These are phyloP conservation scores for Acer negundo DNA, from an alignment of 345 rosid genomes.

Conservation along the genomic window DNA sequence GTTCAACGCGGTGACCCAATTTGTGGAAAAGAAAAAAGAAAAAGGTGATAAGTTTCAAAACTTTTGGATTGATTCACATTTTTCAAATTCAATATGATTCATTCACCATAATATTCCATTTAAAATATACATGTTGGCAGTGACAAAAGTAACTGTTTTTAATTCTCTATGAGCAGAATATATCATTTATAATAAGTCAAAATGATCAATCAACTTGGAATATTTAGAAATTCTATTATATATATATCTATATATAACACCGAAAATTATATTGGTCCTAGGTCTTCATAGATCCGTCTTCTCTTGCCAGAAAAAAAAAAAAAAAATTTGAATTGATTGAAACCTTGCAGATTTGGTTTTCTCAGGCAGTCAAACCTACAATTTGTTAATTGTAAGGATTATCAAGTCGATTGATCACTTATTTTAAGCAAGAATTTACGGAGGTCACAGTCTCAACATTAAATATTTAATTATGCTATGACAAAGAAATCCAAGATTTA, in stretches of 20 bases:
- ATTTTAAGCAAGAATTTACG: not conserved
- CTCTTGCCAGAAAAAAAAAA: not conserved
- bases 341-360: conserved; percentile 2
- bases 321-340: not conserved
- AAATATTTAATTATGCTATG: not conserved
- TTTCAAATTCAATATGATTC: not conserved
- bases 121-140: not conserved
- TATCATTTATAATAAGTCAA: not conserved
- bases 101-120: not conserved
- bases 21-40: not conserved
- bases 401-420: not conserved
- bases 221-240: not conserved
- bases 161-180: not conserved
- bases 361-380: conserved; percentile 1
- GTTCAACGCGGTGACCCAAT: not conserved
- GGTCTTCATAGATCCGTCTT: conserved; percentile 5
- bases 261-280: no score
- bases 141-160: not conserved
- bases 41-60: not conserved
- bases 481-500: no score
- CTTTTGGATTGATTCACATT: not conserved
- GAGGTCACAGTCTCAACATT: not conserved
- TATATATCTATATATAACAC: no score
- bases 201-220: not conserved
- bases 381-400: not conserved